These are phyloP conservation scores for Nakaseomyces uthaithaninus DNA, from an alignment of 1,139 yeast species.

Conservation along the genomic window DNA sequence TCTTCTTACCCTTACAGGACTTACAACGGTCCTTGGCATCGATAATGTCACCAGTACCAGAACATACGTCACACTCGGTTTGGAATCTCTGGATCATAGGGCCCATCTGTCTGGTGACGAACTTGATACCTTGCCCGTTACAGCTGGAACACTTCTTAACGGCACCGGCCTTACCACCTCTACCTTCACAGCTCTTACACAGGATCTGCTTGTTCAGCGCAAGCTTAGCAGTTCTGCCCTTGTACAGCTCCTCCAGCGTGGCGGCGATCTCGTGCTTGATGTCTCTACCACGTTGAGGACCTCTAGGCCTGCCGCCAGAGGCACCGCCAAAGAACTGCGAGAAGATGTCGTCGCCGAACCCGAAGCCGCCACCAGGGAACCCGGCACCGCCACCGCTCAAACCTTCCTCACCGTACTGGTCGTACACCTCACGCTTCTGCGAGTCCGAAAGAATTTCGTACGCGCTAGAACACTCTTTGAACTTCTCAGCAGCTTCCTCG, in stretches of 20 bases:
- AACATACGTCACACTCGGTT: conserved; percentile 86
- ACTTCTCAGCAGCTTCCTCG: conserved; percentile 90
- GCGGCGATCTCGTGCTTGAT: conserved; percentile 83
- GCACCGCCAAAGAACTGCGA: conserved; percentile 78
- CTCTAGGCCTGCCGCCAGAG: conserved; percentile 62
- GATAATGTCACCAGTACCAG: conserved; percentile 86
- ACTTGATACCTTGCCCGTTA: conserved; percentile 84
- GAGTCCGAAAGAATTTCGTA: conserved; percentile 82
- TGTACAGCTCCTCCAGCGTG: conserved; percentile 85
- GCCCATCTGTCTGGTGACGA: conserved; percentile 97
- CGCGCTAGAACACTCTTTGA: conserved; percentile 85
- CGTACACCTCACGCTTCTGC: conserved; percentile 83
- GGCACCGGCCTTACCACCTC: conserved; percentile 91
- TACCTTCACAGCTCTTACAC: conserved; percentile 85
- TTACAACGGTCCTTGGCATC: conserved; percentile 87
- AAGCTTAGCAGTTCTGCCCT: conserved; percentile 89
- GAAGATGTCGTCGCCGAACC: conserved; percentile 74
- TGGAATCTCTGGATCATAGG: conserved; percentile 98
- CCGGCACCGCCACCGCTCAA: conserved; percentile 71
- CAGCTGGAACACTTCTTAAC: conserved; percentile 83
- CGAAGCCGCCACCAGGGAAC: conserved; percentile 40
- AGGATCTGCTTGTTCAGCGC: conserved; percentile 87
- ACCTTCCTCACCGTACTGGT: conserved; percentile 90
- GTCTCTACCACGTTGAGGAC: conserved; percentile 85
- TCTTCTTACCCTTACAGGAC: conserved; percentile 82